Evolutionary conservation across 495 filamentous ascomycete genomes (phyloP).

Genomic region (Glarea lozoyensis): DNA sequence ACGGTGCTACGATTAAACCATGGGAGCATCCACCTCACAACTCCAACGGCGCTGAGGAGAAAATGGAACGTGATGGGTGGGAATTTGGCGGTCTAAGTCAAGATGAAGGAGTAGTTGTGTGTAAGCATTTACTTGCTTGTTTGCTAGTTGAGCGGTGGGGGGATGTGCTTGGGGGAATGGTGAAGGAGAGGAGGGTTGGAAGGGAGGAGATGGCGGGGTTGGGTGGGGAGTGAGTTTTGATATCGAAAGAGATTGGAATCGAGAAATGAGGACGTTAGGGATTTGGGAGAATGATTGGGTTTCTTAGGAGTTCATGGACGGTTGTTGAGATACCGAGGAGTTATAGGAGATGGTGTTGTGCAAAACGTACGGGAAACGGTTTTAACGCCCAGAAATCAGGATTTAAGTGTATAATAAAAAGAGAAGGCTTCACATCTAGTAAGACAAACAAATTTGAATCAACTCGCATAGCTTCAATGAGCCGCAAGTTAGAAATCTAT

Average conservation of each 20-base stretch:
- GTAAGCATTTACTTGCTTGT: conserved; percentile 87
- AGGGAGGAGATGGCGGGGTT: conserved; percentile 69
- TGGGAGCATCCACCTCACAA: too few species aligned
- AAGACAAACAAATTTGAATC: too few species aligned
- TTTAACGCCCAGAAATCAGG: neutral
- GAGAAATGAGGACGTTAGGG: too few species aligned
- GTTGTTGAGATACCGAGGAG: too few species aligned
- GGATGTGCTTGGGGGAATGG: conserved; percentile 42
- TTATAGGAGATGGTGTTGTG: too few species aligned
- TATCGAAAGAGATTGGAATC: too few species aligned
- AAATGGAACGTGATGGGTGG: conserved; percentile 18
- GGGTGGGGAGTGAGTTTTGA: conserved; percentile 51
- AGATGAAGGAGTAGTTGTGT: conserved; percentile 47
- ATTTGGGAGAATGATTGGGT: too few species aligned
- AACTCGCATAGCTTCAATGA: conserved; percentile 11
- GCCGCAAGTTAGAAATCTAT: conserved; percentile 19
- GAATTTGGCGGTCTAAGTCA: conserved; percentile 19
- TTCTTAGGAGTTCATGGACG: too few species aligned
- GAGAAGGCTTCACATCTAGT: too few species aligned
- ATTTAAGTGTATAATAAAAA: neutral
- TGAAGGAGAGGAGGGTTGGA: conserved; percentile 42
- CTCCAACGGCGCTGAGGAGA: conserved; percentile 5
- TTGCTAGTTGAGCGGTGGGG: conserved; percentile 61
- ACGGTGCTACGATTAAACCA: too few species aligned
- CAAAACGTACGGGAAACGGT: neutral